These are phyloP conservation scores for Parmales sp. DNA, from an alignment of 108 stramenopile species.

Conservation along the genomic window DNA sequence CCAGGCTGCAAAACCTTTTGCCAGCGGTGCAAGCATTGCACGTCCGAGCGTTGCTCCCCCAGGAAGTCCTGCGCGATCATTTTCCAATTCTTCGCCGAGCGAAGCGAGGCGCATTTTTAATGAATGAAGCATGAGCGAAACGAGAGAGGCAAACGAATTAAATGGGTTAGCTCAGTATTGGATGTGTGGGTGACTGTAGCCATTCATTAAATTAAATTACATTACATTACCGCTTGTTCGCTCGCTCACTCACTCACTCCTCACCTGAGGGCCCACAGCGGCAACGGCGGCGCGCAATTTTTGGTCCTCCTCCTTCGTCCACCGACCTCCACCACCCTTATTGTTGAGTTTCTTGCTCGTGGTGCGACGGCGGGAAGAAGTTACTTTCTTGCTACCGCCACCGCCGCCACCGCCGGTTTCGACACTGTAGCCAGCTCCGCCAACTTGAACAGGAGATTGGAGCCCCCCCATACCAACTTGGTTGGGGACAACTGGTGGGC, in stretches of 20 bases:
- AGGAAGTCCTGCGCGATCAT: constrained; percentile 37
- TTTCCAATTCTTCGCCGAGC: constrained; percentile 38
- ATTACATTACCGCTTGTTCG: too few relatives aligned
- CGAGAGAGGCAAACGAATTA: too few relatives aligned
- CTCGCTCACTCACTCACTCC: too few relatives aligned
- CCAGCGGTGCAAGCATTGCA: constrained; percentile 86
- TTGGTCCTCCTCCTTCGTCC: constrained; percentile 32
- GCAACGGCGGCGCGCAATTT: constrained; percentile 3
- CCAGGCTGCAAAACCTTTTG: constrained; percentile 82
- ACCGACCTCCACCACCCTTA: constrained; percentile 27
- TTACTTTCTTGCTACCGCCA: constrained; percentile 1
- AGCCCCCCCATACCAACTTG: not conserved
- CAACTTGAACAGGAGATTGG: constrained; percentile 3
- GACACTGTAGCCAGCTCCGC: not conserved
- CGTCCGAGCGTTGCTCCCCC: constrained; percentile 35
- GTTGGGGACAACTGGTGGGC: not conserved
- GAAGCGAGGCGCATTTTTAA: too few relatives aligned
- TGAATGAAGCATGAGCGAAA: too few relatives aligned
- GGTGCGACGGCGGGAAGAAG: not conserved
- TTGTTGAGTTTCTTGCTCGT: not conserved
- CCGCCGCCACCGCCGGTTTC: too few relatives aligned
- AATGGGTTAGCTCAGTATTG: too few relatives aligned
- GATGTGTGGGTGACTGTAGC: too few relatives aligned
- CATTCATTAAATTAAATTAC: too few relatives aligned
- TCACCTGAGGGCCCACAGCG: constrained; percentile 6